These are phyloP conservation scores for Anisogramma anomala DNA, from an alignment of 2,329 filamentous ascomycete genomes.

Conservation along the genomic window DNA sequence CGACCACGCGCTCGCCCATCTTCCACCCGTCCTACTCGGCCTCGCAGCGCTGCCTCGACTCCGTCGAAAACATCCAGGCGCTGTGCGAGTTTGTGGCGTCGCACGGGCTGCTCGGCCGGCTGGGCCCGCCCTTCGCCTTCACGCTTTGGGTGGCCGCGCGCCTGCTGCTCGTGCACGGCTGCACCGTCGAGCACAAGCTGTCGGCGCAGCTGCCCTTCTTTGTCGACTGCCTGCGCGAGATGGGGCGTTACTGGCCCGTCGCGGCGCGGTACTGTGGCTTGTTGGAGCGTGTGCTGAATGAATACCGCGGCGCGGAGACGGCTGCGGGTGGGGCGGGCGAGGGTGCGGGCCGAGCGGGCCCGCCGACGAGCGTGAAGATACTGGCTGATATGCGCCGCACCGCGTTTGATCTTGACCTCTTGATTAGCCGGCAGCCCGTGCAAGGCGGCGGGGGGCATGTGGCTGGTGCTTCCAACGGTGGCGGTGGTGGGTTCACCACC, in stretches of 20 bases:
- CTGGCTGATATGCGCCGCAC: constrained; percentile 84
- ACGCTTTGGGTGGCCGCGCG: constrained; percentile 86
- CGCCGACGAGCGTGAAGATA: constrained; percentile 71
- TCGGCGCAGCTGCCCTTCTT: constrained; percentile 71
- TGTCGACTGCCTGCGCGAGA: constrained; percentile 66
- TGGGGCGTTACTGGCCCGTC: constrained; percentile 78
- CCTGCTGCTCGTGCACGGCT: constrained; percentile 77
- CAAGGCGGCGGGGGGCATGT: background rate
- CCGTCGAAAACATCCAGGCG: constrained; percentile 71
- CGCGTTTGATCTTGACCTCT: constrained; percentile 79
- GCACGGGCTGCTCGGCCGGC: constrained; percentile 62
- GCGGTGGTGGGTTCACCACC: constrained; percentile 1
- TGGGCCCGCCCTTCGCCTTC: constrained; percentile 85
- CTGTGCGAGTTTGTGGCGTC: constrained; percentile 68
- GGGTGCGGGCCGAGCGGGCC: constrained; percentile 43
- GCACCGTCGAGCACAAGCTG: constrained; percentile 74
- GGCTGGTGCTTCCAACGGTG: background rate
- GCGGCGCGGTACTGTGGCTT: constrained; percentile 71
- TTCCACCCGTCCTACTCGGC: constrained; percentile 84
- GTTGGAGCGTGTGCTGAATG: constrained; percentile 72
- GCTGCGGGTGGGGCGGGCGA: constrained; percentile 39
- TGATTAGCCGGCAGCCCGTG: constrained; percentile 66
- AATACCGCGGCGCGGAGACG: constrained; percentile 68
- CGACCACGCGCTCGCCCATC: constrained; percentile 75
- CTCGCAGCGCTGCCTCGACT: constrained; percentile 68